Base-by-base conservation (phyloP, 495 filamentous ascomycete species). In the Hypoxylon lenormandii region DNA sequence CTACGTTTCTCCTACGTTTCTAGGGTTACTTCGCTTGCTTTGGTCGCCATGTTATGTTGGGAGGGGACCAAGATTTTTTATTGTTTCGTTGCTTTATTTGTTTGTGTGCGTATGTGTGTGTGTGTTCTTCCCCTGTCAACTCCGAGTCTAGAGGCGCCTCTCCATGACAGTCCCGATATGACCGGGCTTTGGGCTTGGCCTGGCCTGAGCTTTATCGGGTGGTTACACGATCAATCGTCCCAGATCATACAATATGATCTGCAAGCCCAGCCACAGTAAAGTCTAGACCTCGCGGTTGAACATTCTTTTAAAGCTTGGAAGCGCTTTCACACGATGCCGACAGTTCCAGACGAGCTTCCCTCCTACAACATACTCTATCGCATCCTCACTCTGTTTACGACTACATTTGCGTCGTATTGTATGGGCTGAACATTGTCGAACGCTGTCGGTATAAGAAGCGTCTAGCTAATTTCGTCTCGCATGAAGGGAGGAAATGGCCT, bases 171-270 rank as follows among this genome's bases (percentile, higher is more conserved):
- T 62, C 60, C 60, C 66, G 60, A 69, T 60, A 55, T 56, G 53
- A 26, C 66, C 61, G 46, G 60, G 5, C 40, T 40, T 40, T 6
- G 11, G 52, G 15, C 33, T 37, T 30, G 46, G 52, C 52, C 51
- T 49, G 19, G 38, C 28, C 45, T 53, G 30, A 33, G 30, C 30
- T 64, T 43, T 48, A 26, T 5, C 10, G 36, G 30, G 36, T 47
- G 62, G 55, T 66, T 65, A 38, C 60, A 59, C 50, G 61, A 66
- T 58, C 56, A 33, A 50, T 56, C 56, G 56, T 60, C 46, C 67
- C 37, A 65, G 67, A 70, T 70, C 48, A 36, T 51, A 51, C 22
- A 66, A 66, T 66, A 51, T 52, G 68, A 65, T 61, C 67, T 57
- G 46, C 68, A 49, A 23, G 68, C 57, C 68, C 51, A 70, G 67